Evolutionary conservation across 2,329 filamentous ascomycete species (phyloP), one percentile per base, ranked within the genome.

Genomic region (Hypoxylon sp.): DNA sequence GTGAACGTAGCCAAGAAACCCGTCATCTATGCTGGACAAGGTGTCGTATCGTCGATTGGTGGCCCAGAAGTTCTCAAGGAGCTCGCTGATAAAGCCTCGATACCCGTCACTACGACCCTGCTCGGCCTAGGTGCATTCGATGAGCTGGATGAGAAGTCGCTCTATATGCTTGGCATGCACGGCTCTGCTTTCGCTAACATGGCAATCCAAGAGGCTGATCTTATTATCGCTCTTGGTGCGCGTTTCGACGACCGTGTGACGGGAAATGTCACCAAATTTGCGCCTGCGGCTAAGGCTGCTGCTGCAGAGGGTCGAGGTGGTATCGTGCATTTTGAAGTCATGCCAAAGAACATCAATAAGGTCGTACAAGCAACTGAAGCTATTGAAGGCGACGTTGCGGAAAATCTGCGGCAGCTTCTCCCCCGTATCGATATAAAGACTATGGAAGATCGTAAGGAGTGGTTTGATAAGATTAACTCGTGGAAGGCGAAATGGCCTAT

Each of bases 311-410:
- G 89, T 56, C 91, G 93, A 67, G 96, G 96, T 73, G 96, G 96
- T 75, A 98, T 99, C 74, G 87, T 98, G 14, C 95, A 99, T 80
- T 98, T 98, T 75, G 95, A 98, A 78, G 95, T 99, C 74, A 91
- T 98, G 91, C 95, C 96, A 73, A 99, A 99, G 89, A 98, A 99
- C 84, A 98, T 98, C 83, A 98, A 98, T 89, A 99, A 98, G 87
- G 94, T 98, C 42, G 91, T 99, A 12, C 93, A 98, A 81, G 94
- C 95, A 6, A 97, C 92, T 42, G 93, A 97, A 81, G 95, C 96
- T 46, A 90, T 98, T 16, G 95, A 97, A 81, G 96, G 96, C 63
- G 95, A 98, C 75, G 93, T 97, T 28, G 89, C 90, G 2, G 82
- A 89, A 16, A 98, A 97, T 79, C 83, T 98, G 32, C 84, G 84